Base-by-base conservation (phyloP, 2,329 filamentous ascomycete genomes). In the Colletotrichum theobromicola region DNA sequence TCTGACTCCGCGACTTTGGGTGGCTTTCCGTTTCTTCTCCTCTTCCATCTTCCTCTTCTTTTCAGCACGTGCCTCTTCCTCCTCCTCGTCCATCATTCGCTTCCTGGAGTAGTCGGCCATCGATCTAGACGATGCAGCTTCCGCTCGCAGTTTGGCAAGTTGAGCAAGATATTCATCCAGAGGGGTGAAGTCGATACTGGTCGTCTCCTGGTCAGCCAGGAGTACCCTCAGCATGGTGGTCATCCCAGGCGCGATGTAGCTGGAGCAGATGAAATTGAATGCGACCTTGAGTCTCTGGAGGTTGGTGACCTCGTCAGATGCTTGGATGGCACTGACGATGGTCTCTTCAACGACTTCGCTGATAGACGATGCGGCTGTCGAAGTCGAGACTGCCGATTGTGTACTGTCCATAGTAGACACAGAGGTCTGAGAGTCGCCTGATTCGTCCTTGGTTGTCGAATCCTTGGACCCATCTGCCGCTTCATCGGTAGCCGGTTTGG, bases 21-120 rank as follows among this genome's bases (percentile, higher is more conserved):
- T 88, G 4, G 90, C 91, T 85, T 97, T 96, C 83, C 91, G 93
- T 85, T 93, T 94, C 74, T 98, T 96, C 74, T 98, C 96, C 76
- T 98, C 96, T 65, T 98, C 95, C 84, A 93, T 92, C 82, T 93
- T 96, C 57, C 93, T 88, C 86, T 94, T 96, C 90, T 97, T 98
- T 82, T 96, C 94, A 4, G 91, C 92, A 4, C 93, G 85, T 15
- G 88, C 87, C 15, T 90, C 89, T 42, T 91, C 90, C 28, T 91
- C 90, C 35, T 95, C 93, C 42, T 95, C 94, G 74, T 95, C 92
- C 1, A 88, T 81, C 1, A 84, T 84, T 18, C 93, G 89, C 82
- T 96, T 96, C 24, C 92, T 88, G 5, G 93, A 91, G 81, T 93
- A 95, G 82, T 96, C 93, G 3, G 87, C 89, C 10, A 92, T 84